These are phyloP conservation scores for Lactarius akahatsu DNA, from an alignment of 768 basidiomycete species.

Conservation along the genomic window DNA sequence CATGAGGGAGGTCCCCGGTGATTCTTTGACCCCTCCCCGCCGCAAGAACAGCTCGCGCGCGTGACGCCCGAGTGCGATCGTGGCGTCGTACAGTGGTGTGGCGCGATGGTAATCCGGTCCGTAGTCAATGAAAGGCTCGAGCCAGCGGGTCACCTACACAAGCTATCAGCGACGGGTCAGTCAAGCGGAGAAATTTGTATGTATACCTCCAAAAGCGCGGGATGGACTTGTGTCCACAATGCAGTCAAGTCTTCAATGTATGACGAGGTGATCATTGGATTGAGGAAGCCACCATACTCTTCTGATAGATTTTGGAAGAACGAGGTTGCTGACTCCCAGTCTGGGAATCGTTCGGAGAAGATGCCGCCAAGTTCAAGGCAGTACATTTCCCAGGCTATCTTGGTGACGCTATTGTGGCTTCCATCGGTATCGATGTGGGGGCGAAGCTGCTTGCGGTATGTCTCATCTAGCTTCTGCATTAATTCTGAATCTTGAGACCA, in stretches of 20 bases:
- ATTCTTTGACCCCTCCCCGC: not conserved
- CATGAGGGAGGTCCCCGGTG: not conserved
- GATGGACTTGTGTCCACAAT: slow-evolving; percentile 10
- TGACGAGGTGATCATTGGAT: slow-evolving; percentile 9
- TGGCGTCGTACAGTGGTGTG: slow-evolving; percentile 18
- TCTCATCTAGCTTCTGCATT: slow-evolving; percentile 12
- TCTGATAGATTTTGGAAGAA: slow-evolving; percentile 8
- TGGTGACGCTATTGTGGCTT: not conserved
- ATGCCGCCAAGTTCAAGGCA: slow-evolving; percentile 12
- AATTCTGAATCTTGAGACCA: slow-evolving; percentile 8
- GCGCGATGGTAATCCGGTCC: slow-evolving; percentile 15
- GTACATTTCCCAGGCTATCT: slow-evolving; percentile 11
- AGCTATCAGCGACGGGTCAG: not conserved
- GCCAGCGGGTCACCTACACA: slow-evolving; percentile 19
- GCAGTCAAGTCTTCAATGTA: slow-evolving; percentile 12
- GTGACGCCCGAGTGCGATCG: slow-evolving; percentile 12
- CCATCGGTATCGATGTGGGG: slow-evolving; percentile 6
- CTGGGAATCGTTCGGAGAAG: slow-evolving; percentile 9
- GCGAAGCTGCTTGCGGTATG: slow-evolving; percentile 1
- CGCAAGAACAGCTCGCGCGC: slow-evolving; percentile 4
- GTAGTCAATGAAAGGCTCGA: slow-evolving; percentile 23
- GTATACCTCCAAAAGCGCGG: slow-evolving; percentile 15
- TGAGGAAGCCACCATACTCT: not conserved
- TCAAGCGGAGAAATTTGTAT: not conserved
- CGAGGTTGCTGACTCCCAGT: not conserved